A percentile compares a stretch with the other conserved stretches of the same genome.
These are phyloP conservation scores for Halocafeteria seosinensis DNA, from an alignment of 108 stramenopile species.

Conservation along the genomic window DNA sequence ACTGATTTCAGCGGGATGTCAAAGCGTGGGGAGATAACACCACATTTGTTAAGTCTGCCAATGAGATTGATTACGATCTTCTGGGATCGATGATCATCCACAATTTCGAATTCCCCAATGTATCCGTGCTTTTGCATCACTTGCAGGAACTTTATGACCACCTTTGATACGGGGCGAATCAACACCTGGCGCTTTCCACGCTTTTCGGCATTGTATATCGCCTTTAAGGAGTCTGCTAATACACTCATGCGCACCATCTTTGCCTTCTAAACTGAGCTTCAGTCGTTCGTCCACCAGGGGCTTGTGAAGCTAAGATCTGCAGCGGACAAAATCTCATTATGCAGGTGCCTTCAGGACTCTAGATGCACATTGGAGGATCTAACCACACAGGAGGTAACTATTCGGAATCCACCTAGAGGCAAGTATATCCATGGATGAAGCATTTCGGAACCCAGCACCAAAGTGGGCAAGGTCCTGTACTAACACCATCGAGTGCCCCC, in stretches of 20 bases:
- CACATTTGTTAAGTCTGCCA: conserved; percentile 95
- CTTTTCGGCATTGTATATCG: conserved; percentile 99
- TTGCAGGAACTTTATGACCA: conserved; percentile 95
- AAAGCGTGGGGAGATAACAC: conserved; percentile 93
- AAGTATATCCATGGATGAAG: too few relatives aligned
- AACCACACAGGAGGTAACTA: too few relatives aligned
- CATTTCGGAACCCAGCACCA: too few relatives aligned
- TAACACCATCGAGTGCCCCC: too few relatives aligned
- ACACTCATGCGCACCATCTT: conserved; percentile 96
- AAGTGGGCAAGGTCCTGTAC: too few relatives aligned
- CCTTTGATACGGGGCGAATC: conserved; percentile 96
- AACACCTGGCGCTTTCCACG: conserved; percentile 96
- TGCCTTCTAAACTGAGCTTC: too few relatives aligned
- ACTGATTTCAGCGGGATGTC: conserved; percentile 69
- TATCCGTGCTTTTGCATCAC: conserved; percentile 99
- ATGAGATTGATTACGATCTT: conserved; percentile 89
- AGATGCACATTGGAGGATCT: too few relatives aligned
- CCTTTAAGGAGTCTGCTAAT: conserved; percentile 97
- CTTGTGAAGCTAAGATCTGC: too few relatives aligned
- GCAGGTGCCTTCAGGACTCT: too few relatives aligned
- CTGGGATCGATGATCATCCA: conserved; percentile 95
- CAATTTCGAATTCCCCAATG: conserved; percentile 99
- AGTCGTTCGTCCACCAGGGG: too few relatives aligned
- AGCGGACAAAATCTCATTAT: too few relatives aligned
- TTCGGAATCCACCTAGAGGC: too few relatives aligned